These are phyloP conservation scores for Fusarium albidum DNA, from an alignment of 2,329 filamentous ascomycete species.

Conservation along the genomic window DNA sequence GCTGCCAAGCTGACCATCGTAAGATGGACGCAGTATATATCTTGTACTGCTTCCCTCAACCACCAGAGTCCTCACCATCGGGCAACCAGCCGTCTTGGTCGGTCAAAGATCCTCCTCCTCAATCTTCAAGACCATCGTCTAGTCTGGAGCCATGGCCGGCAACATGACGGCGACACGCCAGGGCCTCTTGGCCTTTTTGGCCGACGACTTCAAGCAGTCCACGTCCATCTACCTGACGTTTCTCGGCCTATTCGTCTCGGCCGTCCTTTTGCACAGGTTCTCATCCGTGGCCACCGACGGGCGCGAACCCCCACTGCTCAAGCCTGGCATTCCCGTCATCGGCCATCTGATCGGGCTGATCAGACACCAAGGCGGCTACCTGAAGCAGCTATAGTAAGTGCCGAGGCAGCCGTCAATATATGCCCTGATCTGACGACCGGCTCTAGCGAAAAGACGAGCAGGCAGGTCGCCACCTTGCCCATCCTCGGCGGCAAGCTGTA, in stretches of 20 bases:
- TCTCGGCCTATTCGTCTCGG: not conserved
- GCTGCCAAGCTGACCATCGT: too few species aligned
- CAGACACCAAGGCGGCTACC: conserved; percentile 22
- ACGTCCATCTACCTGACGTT: conserved; percentile 11
- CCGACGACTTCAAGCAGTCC: conserved; percentile 14
- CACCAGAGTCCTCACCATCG: too few species aligned
- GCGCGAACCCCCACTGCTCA: conserved; percentile 20
- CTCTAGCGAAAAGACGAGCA: conserved; percentile 21
- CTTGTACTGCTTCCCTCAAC: too few species aligned
- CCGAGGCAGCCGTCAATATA: not conserved
- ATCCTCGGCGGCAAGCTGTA: conserved; percentile 55
- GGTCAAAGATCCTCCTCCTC: too few species aligned
- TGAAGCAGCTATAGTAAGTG: conserved; percentile 31
- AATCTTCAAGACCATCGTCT: too few species aligned
- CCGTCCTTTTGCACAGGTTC: conserved; percentile 5
- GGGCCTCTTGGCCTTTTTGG: conserved; percentile 8
- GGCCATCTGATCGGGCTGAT: conserved; percentile 53
- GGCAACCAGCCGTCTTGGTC: too few species aligned
- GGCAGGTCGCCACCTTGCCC: conserved; percentile 53
- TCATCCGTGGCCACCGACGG: conserved; percentile 11
- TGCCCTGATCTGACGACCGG: not conserved
- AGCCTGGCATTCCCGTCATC: conserved; percentile 32
- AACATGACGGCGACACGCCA: too few species aligned
- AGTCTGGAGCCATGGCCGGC: too few species aligned
- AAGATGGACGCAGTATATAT: too few species aligned